These are phyloP conservation scores for Hypoxylon sp. DNA, from an alignment of 2,329 filamentous ascomycete genomes.

Conservation along the genomic window DNA sequence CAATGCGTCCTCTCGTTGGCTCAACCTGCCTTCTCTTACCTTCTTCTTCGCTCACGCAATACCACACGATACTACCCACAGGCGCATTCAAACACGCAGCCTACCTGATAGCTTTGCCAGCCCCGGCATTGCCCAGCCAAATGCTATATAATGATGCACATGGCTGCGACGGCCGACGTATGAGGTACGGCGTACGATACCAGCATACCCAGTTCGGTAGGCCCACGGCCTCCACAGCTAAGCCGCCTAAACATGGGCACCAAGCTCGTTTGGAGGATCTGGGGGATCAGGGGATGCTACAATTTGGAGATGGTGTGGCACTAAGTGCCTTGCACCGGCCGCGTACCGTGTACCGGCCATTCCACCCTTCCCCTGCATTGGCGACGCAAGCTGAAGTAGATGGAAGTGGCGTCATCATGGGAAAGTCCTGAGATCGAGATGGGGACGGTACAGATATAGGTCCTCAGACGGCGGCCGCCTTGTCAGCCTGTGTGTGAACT, in stretches of 20 bases:
- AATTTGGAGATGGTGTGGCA: neutral
- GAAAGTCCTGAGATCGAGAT: neutral
- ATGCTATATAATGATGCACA: neutral
- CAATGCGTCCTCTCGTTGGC: neutral
- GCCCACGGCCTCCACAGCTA: slow-evolving; percentile 16
- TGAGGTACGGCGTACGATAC: neutral
- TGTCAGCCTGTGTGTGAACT: slow-evolving; percentile 20
- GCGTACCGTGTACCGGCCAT: neutral
- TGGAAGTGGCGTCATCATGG: neutral
- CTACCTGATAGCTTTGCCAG: too few relatives aligned
- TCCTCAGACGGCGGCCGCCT: too few relatives aligned
- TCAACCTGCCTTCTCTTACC: neutral
- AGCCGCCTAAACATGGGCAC: slow-evolving; percentile 12
- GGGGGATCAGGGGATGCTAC: neutral
- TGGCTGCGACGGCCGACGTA: neutral
- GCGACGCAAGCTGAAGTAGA: neutral
- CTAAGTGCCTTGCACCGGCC: slow-evolving; percentile 3
- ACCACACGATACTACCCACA: neutral
- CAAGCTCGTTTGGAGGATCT: slow-evolving; percentile 7
- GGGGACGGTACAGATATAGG: neutral
- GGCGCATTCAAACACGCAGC: neutral
- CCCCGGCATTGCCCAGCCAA: too few relatives aligned
- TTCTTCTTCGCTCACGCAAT: neutral
- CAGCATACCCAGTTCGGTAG: slow-evolving; percentile 12
- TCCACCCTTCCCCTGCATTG: slow-evolving; percentile 10